A percentile compares a stretch with the other conserved stretches of the same genome.
Conservation (phyloP, 768 basidiomycete genomes). For the Rhizopogon vulgaris region DNA sequence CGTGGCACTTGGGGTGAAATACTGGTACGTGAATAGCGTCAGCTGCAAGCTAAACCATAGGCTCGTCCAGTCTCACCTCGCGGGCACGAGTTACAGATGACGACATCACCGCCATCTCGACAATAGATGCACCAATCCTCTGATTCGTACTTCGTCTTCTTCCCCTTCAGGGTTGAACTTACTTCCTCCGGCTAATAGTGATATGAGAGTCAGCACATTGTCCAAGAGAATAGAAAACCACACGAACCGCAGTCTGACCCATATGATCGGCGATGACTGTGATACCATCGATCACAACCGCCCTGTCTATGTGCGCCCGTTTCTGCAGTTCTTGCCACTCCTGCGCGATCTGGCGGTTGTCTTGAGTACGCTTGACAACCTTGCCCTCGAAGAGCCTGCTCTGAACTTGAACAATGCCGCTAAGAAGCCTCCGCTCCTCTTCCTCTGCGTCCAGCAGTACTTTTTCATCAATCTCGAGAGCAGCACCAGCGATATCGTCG, state of each 20-base stretch:
- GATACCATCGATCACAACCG: slow-evolving; percentile 32
- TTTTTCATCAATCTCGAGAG: slow-evolving; percentile 11
- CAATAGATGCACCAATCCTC: slow-evolving; percentile 59
- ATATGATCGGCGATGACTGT: slow-evolving; percentile 25
- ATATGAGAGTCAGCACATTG: not conserved
- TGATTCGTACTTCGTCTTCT: slow-evolving; percentile 34
- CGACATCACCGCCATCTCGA: slow-evolving; percentile 51
- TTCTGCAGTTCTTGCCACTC: slow-evolving; percentile 45
- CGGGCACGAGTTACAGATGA: slow-evolving; percentile 45
- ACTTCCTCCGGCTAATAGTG: slow-evolving; percentile 9
- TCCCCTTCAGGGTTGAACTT: slow-evolving; percentile 19
- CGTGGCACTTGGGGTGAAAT: slow-evolving; percentile 48
- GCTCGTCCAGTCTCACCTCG: slow-evolving; percentile 34
- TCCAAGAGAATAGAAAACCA: not conserved
- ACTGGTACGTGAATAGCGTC: slow-evolving; percentile 26
- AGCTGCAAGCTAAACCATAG: not conserved
- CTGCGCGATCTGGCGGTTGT: slow-evolving; percentile 36
- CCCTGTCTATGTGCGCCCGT: slow-evolving; percentile 34
- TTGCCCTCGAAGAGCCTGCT: slow-evolving; percentile 55
- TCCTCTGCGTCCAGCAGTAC: slow-evolving; percentile 41
- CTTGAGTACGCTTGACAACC: slow-evolving; percentile 27
- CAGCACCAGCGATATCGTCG: not conserved
- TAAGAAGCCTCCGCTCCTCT: slow-evolving; percentile 45
- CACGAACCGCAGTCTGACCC: slow-evolving; percentile 22
- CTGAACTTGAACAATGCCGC: slow-evolving; percentile 53